These are phyloP conservation scores for Fistulina hepatica DNA, from an alignment of 1,284 basidiomycete species.

Conservation along the genomic window DNA sequence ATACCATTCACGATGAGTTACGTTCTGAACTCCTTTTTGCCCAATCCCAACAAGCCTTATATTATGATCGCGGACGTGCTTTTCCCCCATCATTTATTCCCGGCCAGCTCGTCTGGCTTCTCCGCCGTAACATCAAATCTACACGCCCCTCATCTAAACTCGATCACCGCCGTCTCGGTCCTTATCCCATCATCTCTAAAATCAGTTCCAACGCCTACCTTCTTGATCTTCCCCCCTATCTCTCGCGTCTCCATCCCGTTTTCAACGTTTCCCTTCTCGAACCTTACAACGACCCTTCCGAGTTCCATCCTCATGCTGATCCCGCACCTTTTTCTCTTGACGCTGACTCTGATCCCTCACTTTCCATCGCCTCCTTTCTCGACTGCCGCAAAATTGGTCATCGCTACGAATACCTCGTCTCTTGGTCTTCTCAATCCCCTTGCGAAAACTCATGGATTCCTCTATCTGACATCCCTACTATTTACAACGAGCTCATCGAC, in stretches of 20 bases:
- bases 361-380: conserved; percentile 17
- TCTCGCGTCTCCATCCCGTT: conserved; percentile 25
- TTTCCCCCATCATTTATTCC: conserved; percentile 19
- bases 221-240: conserved; percentile 24
- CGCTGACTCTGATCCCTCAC: conserved; percentile 10
- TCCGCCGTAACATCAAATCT: conserved; percentile 7
- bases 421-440: conserved; percentile 16
- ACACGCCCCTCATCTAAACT: conserved; percentile 29
- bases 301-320: conserved; percentile 15
- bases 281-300: conserved; percentile 20
- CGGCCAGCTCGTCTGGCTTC: conserved; percentile 27
- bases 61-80: conserved; percentile 9
- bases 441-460: conserved; percentile 24
- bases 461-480: conserved; percentile 20
- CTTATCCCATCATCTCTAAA: conserved; percentile 22
- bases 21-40: conserved; percentile 19
- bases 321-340: conserved; percentile 11
- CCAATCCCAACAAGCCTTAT: conserved; percentile 17
- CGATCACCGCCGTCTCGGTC: conserved; percentile 26
- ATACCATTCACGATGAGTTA: conserved; percentile 19
- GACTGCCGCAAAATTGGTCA: conserved; percentile 22
- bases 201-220: conserved; percentile 17
- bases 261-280: conserved; percentile 33
- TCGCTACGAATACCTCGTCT: conserved; percentile 24
- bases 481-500: conserved; percentile 18